Evolutionary conservation across 768 basidiomycete genomes (phyloP).

Genomic region (Rhodocollybia butyracea): DNA sequence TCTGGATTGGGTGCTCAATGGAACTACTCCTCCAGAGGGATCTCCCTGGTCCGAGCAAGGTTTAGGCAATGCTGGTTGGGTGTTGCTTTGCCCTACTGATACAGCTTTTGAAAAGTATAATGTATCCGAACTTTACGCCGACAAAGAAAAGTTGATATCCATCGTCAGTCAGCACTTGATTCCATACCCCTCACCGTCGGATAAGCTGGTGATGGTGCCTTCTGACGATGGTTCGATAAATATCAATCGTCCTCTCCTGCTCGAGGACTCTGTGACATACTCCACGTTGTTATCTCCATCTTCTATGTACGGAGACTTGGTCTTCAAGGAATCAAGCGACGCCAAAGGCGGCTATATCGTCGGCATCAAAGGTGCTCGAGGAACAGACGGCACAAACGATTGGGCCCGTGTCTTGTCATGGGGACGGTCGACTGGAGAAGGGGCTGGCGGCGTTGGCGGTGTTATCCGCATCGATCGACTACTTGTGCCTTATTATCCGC

Average conservation of each 20-base stretch:
- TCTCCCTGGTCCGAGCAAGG: conserved; percentile 59
- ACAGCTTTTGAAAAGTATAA: conserved; percentile 88
- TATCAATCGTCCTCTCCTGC: conserved; percentile 68
- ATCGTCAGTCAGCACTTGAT: conserved; percentile 80
- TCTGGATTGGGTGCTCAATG: conserved; percentile 89
- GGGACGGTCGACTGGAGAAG: conserved; percentile 80
- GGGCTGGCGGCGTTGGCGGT: conserved; percentile 74
- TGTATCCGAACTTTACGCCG: conserved; percentile 66
- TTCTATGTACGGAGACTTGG: conserved; percentile 77
- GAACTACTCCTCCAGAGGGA: conserved; percentile 70
- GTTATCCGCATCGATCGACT: conserved; percentile 86
- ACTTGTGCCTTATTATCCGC: conserved; percentile 80
- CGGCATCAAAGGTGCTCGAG: conserved; percentile 71
- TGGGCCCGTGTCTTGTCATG: conserved; percentile 66
- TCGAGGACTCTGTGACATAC: conserved; percentile 73
- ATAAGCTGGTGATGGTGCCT: neutral
- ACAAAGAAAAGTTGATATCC: conserved; percentile 46
- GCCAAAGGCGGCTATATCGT: conserved; percentile 54
- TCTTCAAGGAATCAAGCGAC: conserved; percentile 57
- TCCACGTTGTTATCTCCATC: conserved; percentile 67
- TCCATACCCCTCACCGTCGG: conserved; percentile 33
- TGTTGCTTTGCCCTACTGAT: conserved; percentile 87
- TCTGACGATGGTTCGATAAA: conserved; percentile 30
- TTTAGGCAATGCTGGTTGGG: conserved; percentile 65
- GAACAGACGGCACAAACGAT: conserved; percentile 57